Evolutionary conservation across 73 alveolate genomes (phyloP).

Genomic region (Effrenium voratum): DNA sequence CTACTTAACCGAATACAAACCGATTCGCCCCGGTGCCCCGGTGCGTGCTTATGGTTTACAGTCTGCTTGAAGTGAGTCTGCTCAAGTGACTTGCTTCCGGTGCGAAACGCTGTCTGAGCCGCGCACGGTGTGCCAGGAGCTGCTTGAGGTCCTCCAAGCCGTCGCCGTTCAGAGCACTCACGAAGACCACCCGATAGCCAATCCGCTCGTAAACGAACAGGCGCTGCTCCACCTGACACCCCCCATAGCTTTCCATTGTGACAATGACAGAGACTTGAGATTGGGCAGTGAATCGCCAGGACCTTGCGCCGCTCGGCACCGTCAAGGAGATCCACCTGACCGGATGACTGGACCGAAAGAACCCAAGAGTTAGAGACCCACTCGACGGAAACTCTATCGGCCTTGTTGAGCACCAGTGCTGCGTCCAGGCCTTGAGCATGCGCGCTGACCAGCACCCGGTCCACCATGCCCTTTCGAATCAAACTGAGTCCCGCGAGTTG

Average conservation of each 20-base stretch:
- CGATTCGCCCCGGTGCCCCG: not conserved
- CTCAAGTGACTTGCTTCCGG: not conserved
- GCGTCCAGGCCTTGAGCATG: constrained; percentile 88
- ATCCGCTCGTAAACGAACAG: constrained; percentile 22
- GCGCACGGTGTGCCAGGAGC: not conserved
- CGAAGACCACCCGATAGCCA: constrained; percentile 75
- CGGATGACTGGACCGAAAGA: too few relatives aligned
- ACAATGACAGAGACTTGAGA: too few relatives aligned
- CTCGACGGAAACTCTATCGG: too few relatives aligned
- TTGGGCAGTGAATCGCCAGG: too few relatives aligned
- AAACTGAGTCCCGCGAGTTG: not conserved
- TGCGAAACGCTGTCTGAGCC: not conserved
- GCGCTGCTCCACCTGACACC: constrained; percentile 56
- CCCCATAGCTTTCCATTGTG: too few relatives aligned
- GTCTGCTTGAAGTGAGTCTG: not conserved
- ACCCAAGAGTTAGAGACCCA: too few relatives aligned
- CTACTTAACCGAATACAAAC: not conserved
- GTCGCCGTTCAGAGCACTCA: constrained; percentile 81
- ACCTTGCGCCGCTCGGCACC: not conserved
- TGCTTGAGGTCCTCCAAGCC: constrained; percentile 33
- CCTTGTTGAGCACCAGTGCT: constrained; percentile 87
- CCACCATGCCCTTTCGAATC: constrained; percentile 80
- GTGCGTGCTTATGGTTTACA: too few relatives aligned
- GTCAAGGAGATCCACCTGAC: not conserved
- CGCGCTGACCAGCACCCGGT: constrained; percentile 78